phyloP scores from a whole-genome alignment of 2,329 filamentous ascomycete genomes.

The Orbilia ellipsospora region DNA sequence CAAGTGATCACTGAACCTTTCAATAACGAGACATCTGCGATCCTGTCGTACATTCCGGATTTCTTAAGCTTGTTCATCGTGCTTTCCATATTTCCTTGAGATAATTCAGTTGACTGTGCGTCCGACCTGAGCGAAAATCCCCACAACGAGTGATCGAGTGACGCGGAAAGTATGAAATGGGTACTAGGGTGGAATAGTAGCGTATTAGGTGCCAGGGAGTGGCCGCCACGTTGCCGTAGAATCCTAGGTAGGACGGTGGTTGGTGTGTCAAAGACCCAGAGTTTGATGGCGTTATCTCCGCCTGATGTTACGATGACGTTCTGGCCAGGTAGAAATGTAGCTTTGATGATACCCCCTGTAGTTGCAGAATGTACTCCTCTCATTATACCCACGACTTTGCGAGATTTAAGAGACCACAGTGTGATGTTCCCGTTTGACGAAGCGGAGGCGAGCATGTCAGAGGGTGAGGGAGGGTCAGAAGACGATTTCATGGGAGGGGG shows the following conservation, averaged over 20 bases:
- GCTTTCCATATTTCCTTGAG: constrained; percentile 72
- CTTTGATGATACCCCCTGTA: constrained; percentile 81
- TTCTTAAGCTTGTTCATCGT: constrained; percentile 83
- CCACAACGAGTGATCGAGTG: constrained; percentile 91
- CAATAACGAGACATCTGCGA: constrained; percentile 67
- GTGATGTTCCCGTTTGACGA: constrained; percentile 84
- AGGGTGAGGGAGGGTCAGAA: constrained; percentile 45
- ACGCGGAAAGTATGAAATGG: constrained; percentile 74
- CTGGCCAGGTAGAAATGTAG: constrained; percentile 90
- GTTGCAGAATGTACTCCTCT: constrained; percentile 88
- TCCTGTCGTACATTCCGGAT: constrained; percentile 73
- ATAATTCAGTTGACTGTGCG: constrained; percentile 91
- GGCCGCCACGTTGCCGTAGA: constrained; percentile 85
- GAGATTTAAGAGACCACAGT: constrained; percentile 94
- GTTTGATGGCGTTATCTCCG: constrained; percentile 90
- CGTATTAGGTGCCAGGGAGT: constrained; percentile 84
- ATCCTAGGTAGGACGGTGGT: constrained; percentile 88
- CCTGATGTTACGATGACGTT: constrained; percentile 90
- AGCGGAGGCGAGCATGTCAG: constrained; percentile 84
- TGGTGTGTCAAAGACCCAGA: constrained; percentile 73
- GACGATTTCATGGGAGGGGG: constrained; percentile 48
- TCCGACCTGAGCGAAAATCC: constrained; percentile 95
- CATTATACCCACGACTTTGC: constrained; percentile 84
- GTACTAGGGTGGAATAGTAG: constrained; percentile 89
- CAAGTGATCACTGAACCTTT: constrained; percentile 93